Evolutionary conservation across 805 yeast species (phyloP), one percentile per base, ranked within the genome.

Genomic region (Candida xyloterini): DNA sequence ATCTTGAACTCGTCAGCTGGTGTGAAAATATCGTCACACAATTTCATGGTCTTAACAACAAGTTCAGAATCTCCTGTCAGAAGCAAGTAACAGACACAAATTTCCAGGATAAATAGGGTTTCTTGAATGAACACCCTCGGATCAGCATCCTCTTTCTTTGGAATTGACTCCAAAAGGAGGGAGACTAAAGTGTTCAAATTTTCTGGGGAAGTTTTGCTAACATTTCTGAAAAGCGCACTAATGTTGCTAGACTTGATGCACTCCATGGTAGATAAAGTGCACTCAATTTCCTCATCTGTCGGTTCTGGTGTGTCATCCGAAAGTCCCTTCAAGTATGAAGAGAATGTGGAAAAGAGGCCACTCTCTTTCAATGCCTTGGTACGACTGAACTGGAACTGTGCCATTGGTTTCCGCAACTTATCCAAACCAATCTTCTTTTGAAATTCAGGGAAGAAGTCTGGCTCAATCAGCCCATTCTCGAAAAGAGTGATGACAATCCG

Each of bases 271-370:
- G 88, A 81, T 10, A 84, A 60, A 0, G 98, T 86, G 5, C 86
- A 76, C 47, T 89, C 95, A 35, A 93, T 82, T 51, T 91, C 97
- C 55, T 87, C 95, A 41, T 86, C 95, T 2, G 95, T 77, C 10
- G 99, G 99, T 60, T 91, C 98, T 0, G 84, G 81, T 3, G 85
- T 79, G 38, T 87, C 95, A 53, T 89, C 97, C 1, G 83, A 70
- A 42, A 81, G 76, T 14, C 97, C 93, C 47, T 93, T 86, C 62
- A 93, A 74, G 55, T 89, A 91, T 0, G 96, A 87, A 1, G 97
- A 89, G 52, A 93, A 81, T 0, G 98, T 85, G 0, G 95, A 85
- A 40, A 93, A 76, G n/a, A 93, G 57, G 2, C 98, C 88, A 9
- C 71, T 71, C 24, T 81, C 95, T 52, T 79, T 84, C 26, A 79